Conservation (phyloP, 495 filamentous ascomycete species). For the Aspergillus avenaceus region DNA sequence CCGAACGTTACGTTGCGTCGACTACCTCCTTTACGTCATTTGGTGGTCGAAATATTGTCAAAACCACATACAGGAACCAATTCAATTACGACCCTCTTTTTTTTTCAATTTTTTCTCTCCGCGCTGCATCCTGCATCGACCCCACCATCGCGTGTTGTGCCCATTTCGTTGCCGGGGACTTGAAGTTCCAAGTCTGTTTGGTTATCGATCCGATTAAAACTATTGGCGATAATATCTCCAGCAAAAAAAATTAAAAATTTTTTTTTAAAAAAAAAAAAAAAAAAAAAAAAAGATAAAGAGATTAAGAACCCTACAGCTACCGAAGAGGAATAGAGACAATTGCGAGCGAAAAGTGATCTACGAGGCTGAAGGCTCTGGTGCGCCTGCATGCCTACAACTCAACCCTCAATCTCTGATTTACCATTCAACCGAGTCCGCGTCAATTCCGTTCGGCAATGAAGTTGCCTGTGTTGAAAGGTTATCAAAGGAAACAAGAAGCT, state of each 20-base stretch:
- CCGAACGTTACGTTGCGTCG: slow-evolving; percentile 5
- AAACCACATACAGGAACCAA: neutral
- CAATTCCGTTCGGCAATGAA: slow-evolving; percentile 13
- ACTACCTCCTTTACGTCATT: slow-evolving; percentile 15
- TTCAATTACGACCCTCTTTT: neutral
- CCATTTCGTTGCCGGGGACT: slow-evolving; percentile 7
- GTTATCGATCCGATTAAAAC: neutral
- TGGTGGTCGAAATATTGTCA: slow-evolving; percentile 1
- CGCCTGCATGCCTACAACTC: slow-evolving; percentile 3
- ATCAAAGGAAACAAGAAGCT: slow-evolving; percentile 5
- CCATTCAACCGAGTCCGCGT: neutral
- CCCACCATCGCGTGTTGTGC: slow-evolving; percentile 3
- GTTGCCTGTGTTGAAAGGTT: slow-evolving; percentile 6
- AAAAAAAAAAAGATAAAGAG: slow-evolving; percentile 2
- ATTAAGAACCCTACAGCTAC: too few species aligned
- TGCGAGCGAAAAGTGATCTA: neutral
- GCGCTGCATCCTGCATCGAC: neutral
- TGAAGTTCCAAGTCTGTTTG: neutral
- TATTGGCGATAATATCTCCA: neutral
- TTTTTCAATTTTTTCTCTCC: neutral
- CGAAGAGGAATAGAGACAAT: neutral
- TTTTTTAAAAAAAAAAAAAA: neutral
- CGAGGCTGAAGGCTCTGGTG: neutral
- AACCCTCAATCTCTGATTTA: neutral
- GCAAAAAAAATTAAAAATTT: too few species aligned